A percentile compares a stretch with the other conserved stretches of the same genome.
phyloP scores from a whole-genome alignment of 176 grass and related monocot species.

The Cenchrus americanus region DNA sequence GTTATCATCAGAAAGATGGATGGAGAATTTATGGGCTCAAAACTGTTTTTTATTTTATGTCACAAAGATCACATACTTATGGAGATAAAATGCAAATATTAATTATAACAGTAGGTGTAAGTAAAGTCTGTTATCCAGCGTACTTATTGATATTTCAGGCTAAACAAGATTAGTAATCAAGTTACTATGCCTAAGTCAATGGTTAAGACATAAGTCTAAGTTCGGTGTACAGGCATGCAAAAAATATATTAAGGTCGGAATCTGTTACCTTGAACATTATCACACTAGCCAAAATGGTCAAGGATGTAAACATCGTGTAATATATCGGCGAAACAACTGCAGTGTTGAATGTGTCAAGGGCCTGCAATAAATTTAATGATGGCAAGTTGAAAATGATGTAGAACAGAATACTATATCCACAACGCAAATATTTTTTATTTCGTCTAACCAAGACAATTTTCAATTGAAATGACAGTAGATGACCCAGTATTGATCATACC shows the following conservation, averaged over 20 bases:
- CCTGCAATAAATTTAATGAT: constrained; percentile 46
- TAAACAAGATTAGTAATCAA: not conserved
- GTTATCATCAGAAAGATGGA: not conserved
- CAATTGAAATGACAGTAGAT: not conserved
- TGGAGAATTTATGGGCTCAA: constrained; percentile 8
- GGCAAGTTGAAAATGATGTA: constrained; percentile 22
- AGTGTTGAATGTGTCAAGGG: constrained; percentile 86
- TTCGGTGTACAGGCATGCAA: constrained; percentile 30
- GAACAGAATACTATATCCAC: not conserved
- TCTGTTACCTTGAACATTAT: constrained; percentile 83
- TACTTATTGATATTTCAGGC: constrained; percentile 14
- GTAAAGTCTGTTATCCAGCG: not conserved
- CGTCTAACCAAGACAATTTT: not conserved
- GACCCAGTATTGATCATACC: constrained; percentile 52
- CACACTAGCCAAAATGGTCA: constrained; percentile 84
- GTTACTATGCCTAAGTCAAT: not conserved
- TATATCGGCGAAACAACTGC: constrained; percentile 85
- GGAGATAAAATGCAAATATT: not conserved
- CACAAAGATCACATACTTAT: not conserved
- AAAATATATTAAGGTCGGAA: constrained; percentile 36
- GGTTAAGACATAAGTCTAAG: not conserved
- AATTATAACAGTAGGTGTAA: constrained; percentile 19
- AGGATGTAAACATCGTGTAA: constrained; percentile 83
- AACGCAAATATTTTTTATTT: not conserved
- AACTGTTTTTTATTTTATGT: not conserved